A percentile compares a stretch with the other conserved stretches of the same genome.
Evolutionary conservation across 1,284 basidiomycete genomes (phyloP).

Genomic region (Grifola frondosa): DNA sequence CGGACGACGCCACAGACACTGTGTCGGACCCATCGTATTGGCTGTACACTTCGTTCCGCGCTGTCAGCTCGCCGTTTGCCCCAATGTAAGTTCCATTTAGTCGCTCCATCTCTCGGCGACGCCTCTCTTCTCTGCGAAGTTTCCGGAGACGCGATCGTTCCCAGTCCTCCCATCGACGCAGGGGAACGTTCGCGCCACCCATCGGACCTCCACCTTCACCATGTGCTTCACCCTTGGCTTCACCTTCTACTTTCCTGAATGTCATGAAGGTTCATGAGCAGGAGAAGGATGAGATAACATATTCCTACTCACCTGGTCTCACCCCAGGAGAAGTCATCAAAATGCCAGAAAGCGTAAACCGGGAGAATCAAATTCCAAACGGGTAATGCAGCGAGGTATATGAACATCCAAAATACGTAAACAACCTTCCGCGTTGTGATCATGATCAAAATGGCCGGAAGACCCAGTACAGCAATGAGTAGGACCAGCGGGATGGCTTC

Average conservation of each 20-base stretch:
- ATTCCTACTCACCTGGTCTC: constrained; percentile 76
- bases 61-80: constrained; percentile 60
- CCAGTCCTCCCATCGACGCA: constrained; percentile 99
- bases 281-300: background rate
- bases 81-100: constrained; percentile 65
- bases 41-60: constrained; percentile 54
- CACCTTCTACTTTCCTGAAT: constrained; percentile 89
- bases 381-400: constrained; percentile 90
- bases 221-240: constrained; percentile 76
- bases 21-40: constrained; percentile 75
- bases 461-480: constrained; percentile 87
- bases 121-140: constrained; percentile 84
- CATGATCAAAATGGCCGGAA: constrained; percentile 91
- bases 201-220: constrained; percentile 62
- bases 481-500: constrained; percentile 95
- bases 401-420: constrained; percentile 97
- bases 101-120: constrained; percentile 78
- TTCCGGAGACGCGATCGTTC: constrained; percentile 95
- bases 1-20: constrained; percentile 78
- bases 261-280: constrained; percentile 6
- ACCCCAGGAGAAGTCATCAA: constrained; percentile 99
- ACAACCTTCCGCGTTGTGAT: constrained; percentile 94
- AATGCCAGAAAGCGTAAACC: constrained; percentile 98
- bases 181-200: constrained; percentile 69
- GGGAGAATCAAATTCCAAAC: constrained; percentile 96